Evolutionary conservation across 2,329 filamentous ascomycete species (phyloP).

Genomic region (Neobulgaria alba): DNA sequence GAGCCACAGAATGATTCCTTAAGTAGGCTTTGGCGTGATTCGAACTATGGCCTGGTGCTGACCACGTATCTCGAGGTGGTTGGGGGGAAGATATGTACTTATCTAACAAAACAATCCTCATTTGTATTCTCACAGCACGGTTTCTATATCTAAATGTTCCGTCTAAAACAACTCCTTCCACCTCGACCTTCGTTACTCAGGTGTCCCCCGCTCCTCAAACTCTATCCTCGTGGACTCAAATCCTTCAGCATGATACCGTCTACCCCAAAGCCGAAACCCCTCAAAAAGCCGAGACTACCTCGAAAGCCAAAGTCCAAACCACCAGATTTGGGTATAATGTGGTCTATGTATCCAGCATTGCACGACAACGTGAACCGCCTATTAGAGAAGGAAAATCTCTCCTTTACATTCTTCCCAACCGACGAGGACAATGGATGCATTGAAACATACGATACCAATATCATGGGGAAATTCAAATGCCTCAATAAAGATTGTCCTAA

Average conservation of each 20-base stretch:
- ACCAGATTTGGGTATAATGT: slow-evolving; percentile 6
- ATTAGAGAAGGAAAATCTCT: slow-evolving; percentile 26
- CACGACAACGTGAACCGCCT: slow-evolving; percentile 28
- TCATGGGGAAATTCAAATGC: slow-evolving; percentile 36
- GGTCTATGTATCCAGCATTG: slow-evolving; percentile 30
- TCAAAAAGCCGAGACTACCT: background rate
- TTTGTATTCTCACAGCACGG: background rate
- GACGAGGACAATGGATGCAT: slow-evolving; percentile 23
- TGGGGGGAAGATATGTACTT: slow-evolving; percentile 36
- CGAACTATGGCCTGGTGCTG: too few relatives aligned
- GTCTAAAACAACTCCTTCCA: background rate
- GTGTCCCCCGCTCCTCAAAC: background rate
- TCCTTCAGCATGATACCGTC: background rate
- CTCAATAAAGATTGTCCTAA: slow-evolving; percentile 27
- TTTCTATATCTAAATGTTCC: background rate
- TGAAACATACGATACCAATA: slow-evolving; percentile 32
- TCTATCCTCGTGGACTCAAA: background rate
- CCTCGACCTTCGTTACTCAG: background rate
- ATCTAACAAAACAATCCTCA: background rate
- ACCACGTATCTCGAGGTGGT: slow-evolving; percentile 69
- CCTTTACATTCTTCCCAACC: slow-evolving; percentile 27
- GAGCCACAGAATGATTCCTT: too few relatives aligned
- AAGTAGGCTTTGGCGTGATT: too few relatives aligned
- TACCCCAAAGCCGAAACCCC: background rate
- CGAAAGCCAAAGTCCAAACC: background rate